Conservation (phyloP, 139 green algal genomes). For the Diplosphaera chodatii region DNA sequence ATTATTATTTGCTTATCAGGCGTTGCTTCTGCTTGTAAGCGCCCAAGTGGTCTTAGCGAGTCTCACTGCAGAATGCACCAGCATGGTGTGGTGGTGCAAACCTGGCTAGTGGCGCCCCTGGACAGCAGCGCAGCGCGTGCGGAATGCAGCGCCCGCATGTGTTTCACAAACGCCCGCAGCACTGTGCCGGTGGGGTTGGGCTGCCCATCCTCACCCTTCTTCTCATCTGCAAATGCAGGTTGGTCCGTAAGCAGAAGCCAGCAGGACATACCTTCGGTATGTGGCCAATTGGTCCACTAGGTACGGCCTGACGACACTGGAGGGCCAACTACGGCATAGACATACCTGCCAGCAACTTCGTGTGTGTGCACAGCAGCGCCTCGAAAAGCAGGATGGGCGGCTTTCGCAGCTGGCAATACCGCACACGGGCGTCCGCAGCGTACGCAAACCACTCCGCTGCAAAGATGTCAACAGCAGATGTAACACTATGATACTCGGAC, state of each 20-base stretch:
- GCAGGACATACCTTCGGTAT: too few species aligned
- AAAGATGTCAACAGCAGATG: neutral
- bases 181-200: neutral
- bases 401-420: neutral
- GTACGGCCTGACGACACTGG: too few species aligned
- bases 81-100: too few species aligned
- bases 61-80: too few species aligned
- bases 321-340: too few species aligned
- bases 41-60: too few species aligned
- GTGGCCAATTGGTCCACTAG: too few species aligned
- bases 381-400: neutral
- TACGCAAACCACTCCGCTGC: neutral
- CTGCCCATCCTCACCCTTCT: neutral
- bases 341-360: neutral
- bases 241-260: too few species aligned
- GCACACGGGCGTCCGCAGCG: neutral
- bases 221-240: neutral
- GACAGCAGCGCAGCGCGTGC: neutral
- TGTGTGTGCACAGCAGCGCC: neutral
- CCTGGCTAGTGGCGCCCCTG: neutral
- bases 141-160: neutral
- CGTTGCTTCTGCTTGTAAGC: too few species aligned
- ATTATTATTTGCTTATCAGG: too few species aligned
- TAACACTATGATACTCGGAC: too few species aligned
- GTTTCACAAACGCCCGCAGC: neutral